A percentile compares a stretch with the other conserved stretches of the same genome.
phyloP scores from a whole-genome alignment of 2,329 filamentous ascomycete species.

The Paecilomyces niveus region DNA sequence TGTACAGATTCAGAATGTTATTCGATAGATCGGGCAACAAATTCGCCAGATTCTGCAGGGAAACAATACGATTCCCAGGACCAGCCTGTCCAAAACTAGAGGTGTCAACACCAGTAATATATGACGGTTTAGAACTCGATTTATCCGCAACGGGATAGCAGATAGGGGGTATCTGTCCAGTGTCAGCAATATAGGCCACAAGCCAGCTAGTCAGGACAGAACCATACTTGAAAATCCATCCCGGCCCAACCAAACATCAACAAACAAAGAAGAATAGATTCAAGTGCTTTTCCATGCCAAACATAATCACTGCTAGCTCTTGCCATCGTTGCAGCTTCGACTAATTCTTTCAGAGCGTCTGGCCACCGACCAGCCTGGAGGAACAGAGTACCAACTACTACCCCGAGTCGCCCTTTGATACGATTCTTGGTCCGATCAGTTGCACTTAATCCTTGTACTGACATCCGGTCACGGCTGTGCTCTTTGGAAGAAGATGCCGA shows the following conservation, averaged over 20 bases:
- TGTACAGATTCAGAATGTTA: conserved; percentile 51
- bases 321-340: conserved; percentile 70
- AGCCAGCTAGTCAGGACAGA: not conserved
- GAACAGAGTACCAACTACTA: conserved; percentile 78
- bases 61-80: conserved; percentile 40
- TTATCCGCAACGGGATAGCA: conserved; percentile 47
- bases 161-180: conserved; percentile 44
- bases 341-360: conserved; percentile 76
- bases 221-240: conserved; percentile 60
- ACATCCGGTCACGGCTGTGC: conserved; percentile 54
- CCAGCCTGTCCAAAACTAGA: conserved; percentile 35
- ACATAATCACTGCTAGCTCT: conserved; percentile 80
- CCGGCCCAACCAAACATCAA: conserved; percentile 78
- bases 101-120: conserved; percentile 28
- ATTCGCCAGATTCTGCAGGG: conserved; percentile 44
- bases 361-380: conserved; percentile 84
- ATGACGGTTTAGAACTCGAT: conserved; percentile 36
- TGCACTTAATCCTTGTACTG: conserved; percentile 63
- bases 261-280: conserved; percentile 76
- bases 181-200: not conserved
- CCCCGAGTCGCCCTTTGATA: conserved; percentile 69
- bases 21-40: conserved; percentile 51
- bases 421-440: conserved; percentile 73
- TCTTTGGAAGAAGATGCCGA: conserved; percentile 42
- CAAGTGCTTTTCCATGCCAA: conserved; percentile 96